Evolutionary conservation across 345 rosid species (phyloP), one percentile per base, ranked within the genome.

Genomic region (Hypericum androsaemum): DNA sequence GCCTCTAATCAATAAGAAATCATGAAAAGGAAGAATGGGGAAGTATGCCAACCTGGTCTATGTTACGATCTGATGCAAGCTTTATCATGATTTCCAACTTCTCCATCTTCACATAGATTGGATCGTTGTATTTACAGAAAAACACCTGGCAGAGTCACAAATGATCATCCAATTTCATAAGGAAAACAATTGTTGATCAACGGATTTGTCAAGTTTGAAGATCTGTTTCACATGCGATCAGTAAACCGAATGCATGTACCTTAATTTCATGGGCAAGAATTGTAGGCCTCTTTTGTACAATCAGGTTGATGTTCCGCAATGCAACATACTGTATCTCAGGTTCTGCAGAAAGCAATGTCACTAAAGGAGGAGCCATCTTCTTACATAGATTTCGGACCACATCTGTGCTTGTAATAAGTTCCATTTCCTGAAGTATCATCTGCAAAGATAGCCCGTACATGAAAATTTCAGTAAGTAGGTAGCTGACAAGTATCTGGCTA

Each of bases 341-440:
- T 77, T 94, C 99, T 12, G 97, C 95, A 37, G 99, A 94, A 51
- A 94, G 88, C 59, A 94, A 69, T 39, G 99, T 94, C 66, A 94
- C 97, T 70, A 94, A 95, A 75, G 97, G 99, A 52, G 99, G 99
- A 62, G 99, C 99, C 99, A 94, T 94, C 81, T 94, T 94, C 80
- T 94, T 94, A 81, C 97, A 94, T 62, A 94, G 97, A 86, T 88
- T 94, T 62, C 99, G 79, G 60, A 88, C 89, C 45, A 94, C 95
- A 41, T 88, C 99, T 46, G 99, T 81, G 73, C 99, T 94, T 8
- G 84, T 81, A 52, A 94, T 88, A 63, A 83, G 90, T 59, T 94
- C 99, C 99, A 94, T 94, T 71, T 94, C 97, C 72, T 86, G 95
- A 64, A 94, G 95, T 68, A 94, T 86, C 99, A 94, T 94, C 97